Percentiles rank a stretch among this genome's conserved stretches.
These are phyloP conservation scores for Cadophora sp. DNA, from an alignment of 2,329 filamentous ascomycete species.

Conservation along the genomic window DNA sequence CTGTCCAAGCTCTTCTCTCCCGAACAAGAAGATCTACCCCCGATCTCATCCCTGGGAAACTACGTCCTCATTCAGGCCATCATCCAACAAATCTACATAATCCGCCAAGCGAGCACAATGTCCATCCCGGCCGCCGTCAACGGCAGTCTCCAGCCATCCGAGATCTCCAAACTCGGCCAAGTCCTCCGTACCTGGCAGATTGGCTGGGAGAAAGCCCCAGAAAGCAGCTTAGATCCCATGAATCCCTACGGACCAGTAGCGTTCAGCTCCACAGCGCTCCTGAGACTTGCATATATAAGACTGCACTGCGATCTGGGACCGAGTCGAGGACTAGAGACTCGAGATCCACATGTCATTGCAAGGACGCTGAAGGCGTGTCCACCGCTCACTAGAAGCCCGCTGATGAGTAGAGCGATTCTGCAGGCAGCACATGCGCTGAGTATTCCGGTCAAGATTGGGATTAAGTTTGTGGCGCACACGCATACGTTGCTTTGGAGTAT, in stretches of 20 bases:
- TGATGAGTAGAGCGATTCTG: slow-evolving; percentile 68
- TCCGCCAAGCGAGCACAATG: slow-evolving; percentile 47
- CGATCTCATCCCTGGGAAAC: slow-evolving; percentile 66
- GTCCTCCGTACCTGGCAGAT: slow-evolving; percentile 64
- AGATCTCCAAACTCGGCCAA: slow-evolving; percentile 62
- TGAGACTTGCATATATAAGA: slow-evolving; percentile 67
- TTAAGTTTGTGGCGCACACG: slow-evolving; percentile 66
- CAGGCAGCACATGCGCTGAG: slow-evolving; percentile 73
- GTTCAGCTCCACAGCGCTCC: slow-evolving; percentile 68
- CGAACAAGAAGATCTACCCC: slow-evolving; percentile 34
- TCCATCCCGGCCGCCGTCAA: background rate
- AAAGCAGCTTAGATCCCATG: slow-evolving; percentile 52
- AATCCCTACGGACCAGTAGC: slow-evolving; percentile 66
- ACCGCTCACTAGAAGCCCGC: slow-evolving; percentile 62
- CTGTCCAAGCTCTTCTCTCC: slow-evolving; percentile 48
- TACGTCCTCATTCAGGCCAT: slow-evolving; percentile 76
- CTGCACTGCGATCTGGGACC: slow-evolving; percentile 70
- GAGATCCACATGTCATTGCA: slow-evolving; percentile 68
- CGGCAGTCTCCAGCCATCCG: slow-evolving; percentile 47
- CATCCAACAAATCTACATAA: slow-evolving; percentile 73
- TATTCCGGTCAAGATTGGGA: slow-evolving; percentile 68
- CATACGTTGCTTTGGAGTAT: slow-evolving; percentile 68
- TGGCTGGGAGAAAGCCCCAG: slow-evolving; percentile 57
- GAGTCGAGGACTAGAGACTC: slow-evolving; percentile 67
- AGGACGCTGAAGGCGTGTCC: slow-evolving; percentile 63